These are phyloP conservation scores for Pleomassaria siparia DNA, from an alignment of 2,329 filamentous ascomycete genomes.

Conservation along the genomic window DNA sequence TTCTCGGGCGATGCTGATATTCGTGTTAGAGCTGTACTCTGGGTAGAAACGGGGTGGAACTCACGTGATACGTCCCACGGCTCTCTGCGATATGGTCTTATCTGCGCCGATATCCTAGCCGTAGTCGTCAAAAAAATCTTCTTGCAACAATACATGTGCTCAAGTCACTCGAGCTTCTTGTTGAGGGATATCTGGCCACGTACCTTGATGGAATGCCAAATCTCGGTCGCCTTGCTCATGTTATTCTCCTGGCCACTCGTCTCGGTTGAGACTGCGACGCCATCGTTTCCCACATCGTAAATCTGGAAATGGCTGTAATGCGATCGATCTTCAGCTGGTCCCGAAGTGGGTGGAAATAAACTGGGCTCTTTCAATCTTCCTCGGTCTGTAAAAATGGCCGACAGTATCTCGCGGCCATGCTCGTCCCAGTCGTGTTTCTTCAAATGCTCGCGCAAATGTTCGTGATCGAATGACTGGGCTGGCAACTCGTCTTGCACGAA, in stretches of 20 bases:
- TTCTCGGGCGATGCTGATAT: slow-evolving; percentile 58
- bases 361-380: slow-evolving; percentile 46
- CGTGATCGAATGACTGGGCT: slow-evolving; percentile 44
- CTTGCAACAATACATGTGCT: too few relatives aligned
- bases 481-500: slow-evolving; percentile 45
- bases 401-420: slow-evolving; percentile 45
- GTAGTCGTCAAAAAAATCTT: too few relatives aligned
- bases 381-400: slow-evolving; percentile 48
- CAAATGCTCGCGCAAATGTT: slow-evolving; percentile 49
- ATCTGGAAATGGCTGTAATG: slow-evolving; percentile 57
- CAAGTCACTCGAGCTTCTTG: too few relatives aligned
- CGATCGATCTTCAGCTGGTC: slow-evolving; percentile 45
- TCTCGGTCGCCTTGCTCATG: slow-evolving; percentile 36
- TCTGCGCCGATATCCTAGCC: slow-evolving; percentile 39
- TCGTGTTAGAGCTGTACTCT: background rate
- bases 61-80: slow-evolving; percentile 59
- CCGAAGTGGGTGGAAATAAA: slow-evolving; percentile 47
- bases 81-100: slow-evolving; percentile 45
- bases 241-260: slow-evolving; percentile 33
- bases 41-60: background rate
- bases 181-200: too few relatives aligned
- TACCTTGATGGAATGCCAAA: slow-evolving; percentile 30
- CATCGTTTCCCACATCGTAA: slow-evolving; percentile 57
- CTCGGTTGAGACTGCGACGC: slow-evolving; percentile 44
- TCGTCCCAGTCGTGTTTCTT: slow-evolving; percentile 47